Evolutionary conservation across 331 rosid genomes (phyloP), one percentile per base, ranked within the genome.

Genomic region (Erythrophleum ivorense): DNA sequence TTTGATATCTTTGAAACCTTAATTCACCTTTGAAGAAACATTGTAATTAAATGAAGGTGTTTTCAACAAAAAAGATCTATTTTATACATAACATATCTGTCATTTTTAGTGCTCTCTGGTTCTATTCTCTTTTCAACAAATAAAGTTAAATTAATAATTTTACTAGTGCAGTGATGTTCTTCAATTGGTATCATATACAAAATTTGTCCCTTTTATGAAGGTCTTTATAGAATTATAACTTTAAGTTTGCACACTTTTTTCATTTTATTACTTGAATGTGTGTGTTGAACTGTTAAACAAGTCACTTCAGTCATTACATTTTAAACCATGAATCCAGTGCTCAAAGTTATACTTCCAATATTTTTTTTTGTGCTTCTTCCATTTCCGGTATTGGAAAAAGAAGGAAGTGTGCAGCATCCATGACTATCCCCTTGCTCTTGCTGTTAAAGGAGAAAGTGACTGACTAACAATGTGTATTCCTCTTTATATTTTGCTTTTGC

Each of bases 231-330:
- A 0, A 54, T 12, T 19, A 50, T 80, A 43, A 57, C 38, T 24
- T 24, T 24, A n/a, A 57, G 70, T 10, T n/a, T 53, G 67, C n/a
- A 63, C 38, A 19, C 66, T 9, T 16, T 73, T 85, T 82, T 78
- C 7, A 46, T 53, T 67, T 68, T 57, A 45, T 59, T 60, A 54
- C 58, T 69, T 53, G 76, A 66, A 49, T 65, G 36, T 33, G 54
- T 43, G 33, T 60, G 13, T 82, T 69, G 53, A 82, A 63, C 36
- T 69, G 65, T 69, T 78, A 38, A 36, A 75, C 34, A 40, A 64
- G 16, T 19, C 2, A 48, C 75, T 36, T 31, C 38, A 60, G 57
- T 69, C 24, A 31, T 50, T 15, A 1, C 64, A 43, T 31, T 55
- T 21, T 75, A 21, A 1, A 13, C 10, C 12, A 6, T 60, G 43